Base-by-base conservation (phyloP, 257 asterid species). In the Vinca minor region DNA sequence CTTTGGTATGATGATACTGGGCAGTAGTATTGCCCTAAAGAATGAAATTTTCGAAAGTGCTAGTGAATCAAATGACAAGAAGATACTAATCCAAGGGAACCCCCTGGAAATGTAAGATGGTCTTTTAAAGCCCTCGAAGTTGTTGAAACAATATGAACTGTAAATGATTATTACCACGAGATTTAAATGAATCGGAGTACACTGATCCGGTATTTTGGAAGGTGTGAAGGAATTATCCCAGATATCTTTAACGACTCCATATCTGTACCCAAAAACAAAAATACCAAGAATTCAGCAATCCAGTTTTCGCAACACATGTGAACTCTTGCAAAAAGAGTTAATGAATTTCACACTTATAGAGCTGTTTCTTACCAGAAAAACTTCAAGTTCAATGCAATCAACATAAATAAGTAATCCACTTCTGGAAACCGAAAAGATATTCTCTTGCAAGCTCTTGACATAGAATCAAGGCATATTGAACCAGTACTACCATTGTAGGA, bases 181-280 rank as follows among this genome's bases (percentile, higher is more conserved):
- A 75, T 93, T 93, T 63, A 93, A 74, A 83, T 89, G 97, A 64
- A 93, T 71, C 8, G 96, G 96, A 65, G 76, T 76, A 71, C 97
- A 93, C 35, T 89, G 85, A 74, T 81, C 85, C 0, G 83, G 85
- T 72, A 83, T 69, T 31, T 63, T 65, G n/a, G 95, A 77, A 49
- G 87, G 79, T 64, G 69, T 81, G 74, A 77, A 71, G 6, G 87
- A 76, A 69, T 76, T 69, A 35, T 63, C 84, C 28, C 84, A 65
- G 35, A 81, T 81, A 26, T 76, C 89, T 77, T 79, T 93, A 13
- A 84, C 74, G 18, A 69, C 78, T 17, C 75, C 83, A 67, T 93
- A 93, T 63, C 98, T 93, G 89, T 74, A 72, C 42, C 68, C 32
- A 78, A 69, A 62, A 17, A 48, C 59, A 52, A 35, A 56, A 36